Conservation (phyloP, 140 eudicot species). For the Senecio squalidus region DNA sequence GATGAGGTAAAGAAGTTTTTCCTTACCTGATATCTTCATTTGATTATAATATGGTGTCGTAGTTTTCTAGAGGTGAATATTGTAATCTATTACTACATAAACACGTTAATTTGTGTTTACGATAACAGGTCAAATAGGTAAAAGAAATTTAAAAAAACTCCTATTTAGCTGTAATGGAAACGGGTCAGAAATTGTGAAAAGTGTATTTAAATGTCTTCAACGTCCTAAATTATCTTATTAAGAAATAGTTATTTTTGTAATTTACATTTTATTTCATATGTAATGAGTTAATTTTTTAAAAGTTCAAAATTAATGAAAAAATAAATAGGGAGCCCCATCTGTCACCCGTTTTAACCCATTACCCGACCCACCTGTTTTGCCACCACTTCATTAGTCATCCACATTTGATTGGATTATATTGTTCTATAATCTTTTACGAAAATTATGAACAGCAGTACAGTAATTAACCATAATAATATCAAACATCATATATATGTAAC, state of each 20-base stretch:
- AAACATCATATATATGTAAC: no score
- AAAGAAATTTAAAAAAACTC: no score
- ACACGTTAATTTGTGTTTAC: background rate
- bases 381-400: background rate
- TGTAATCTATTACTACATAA: background rate
- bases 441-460: no score
- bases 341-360: background rate
- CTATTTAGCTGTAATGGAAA: background rate
- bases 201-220: background rate
- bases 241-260: no score
- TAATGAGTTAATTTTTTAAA: background rate
- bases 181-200: background rate
- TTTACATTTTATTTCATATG: no score
- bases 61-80: background rate
- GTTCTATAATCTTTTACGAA: background rate
- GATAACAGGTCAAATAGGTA: background rate
- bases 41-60: background rate
- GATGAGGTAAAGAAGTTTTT: slow-evolving; percentile 23
- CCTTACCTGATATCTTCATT: background rate
- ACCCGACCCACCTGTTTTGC: background rate
- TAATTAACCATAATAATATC: no score
- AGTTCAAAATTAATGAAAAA: background rate
- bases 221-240: background rate
- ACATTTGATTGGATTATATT: background rate
- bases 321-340: background rate